Evolutionary conservation across 495 filamentous ascomycete species (phyloP).

Genomic region (Neohortaea acidophila): DNA sequence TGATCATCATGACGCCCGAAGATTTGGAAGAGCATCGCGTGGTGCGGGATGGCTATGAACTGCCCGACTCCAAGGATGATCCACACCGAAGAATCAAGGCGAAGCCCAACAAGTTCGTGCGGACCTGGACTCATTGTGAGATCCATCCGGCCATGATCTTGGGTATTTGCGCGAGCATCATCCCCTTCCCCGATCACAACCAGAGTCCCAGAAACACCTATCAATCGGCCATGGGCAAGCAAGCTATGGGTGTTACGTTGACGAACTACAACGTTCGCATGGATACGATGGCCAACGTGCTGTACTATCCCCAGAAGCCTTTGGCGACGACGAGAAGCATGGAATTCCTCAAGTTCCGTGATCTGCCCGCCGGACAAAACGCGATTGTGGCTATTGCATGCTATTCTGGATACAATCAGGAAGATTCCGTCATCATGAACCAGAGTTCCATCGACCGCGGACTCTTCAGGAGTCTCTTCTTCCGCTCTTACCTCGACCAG

Average conservation of each 20-base stretch:
- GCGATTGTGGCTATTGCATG: conserved; percentile 94
- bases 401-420: conserved; percentile 99
- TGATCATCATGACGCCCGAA: conserved; percentile 98
- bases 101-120: conserved; percentile 61
- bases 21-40: conserved; percentile 58
- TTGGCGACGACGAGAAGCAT: conserved; percentile 91
- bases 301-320: conserved; percentile 97
- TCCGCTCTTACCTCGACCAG: conserved; percentile 86
- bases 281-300: conserved; percentile 98
- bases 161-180: conserved; percentile 95
- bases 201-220: conserved; percentile 98
- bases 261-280: conserved; percentile 92
- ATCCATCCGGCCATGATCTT: conserved; percentile 99
- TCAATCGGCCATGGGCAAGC: conserved; percentile 99
- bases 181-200: conserved; percentile 98
- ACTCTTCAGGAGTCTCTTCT: conserved; percentile 94
- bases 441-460: conserved; percentile 96
- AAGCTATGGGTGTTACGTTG: conserved; percentile 97
- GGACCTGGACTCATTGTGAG: conserved; percentile 93
- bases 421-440: conserved; percentile 99
- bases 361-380: conserved; percentile 93
- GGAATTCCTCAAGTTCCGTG: conserved; percentile 96
- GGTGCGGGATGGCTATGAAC: conserved; percentile 48
- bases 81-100: conserved; percentile 74
- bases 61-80: conserved; percentile 44